These are phyloP conservation scores for Boletus sp. DNA, from an alignment of 768 basidiomycete genomes.

Conservation along the genomic window DNA sequence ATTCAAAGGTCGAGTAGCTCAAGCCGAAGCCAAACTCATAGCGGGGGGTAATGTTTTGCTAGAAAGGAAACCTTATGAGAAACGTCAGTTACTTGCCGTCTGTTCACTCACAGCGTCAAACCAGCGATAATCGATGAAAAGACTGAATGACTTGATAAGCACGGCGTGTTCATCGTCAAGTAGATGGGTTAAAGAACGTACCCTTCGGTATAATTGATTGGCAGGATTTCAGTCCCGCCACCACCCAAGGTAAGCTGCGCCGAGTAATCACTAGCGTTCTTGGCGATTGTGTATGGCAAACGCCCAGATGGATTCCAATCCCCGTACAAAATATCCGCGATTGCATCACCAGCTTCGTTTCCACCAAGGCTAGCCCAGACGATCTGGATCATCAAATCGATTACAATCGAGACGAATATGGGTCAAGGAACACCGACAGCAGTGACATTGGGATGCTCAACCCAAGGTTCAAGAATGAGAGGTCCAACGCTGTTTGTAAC, in stretches of 20 bases:
- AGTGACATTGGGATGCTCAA: conserved; percentile 70
- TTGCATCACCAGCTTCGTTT: conserved; percentile 74
- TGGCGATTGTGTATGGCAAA: conserved; percentile 73
- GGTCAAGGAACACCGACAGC: conserved; percentile 47
- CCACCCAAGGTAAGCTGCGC: conserved; percentile 38
- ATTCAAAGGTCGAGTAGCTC: conserved; percentile 81
- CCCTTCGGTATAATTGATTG: conserved; percentile 64
- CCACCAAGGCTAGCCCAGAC: conserved; percentile 60
- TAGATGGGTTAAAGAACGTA: not conserved
- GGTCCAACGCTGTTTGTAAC: conserved; percentile 79
- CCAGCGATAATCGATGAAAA: conserved; percentile 71
- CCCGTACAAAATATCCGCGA: conserved; percentile 79
- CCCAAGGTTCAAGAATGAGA: conserved; percentile 67
- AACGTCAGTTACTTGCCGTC: not conserved
- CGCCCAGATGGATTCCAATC: conserved; percentile 72
- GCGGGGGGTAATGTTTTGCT: conserved; percentile 73
- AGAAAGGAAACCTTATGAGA: not conserved
- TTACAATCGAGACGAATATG: conserved; percentile 1
- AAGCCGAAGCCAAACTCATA: conserved; percentile 91
- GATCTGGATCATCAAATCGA: conserved; percentile 29
- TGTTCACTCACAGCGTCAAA: conserved; percentile 60
- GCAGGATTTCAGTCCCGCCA: conserved; percentile 29
- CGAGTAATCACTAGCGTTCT: conserved; percentile 50
- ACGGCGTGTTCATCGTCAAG: not conserved
- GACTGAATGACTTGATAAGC: conserved; percentile 25